Percentiles rank a stretch among this genome's conserved stretches.
Evolutionary conservation across 352 stramenopile species (phyloP).

Genomic region (Phytophthora quininea): DNA sequence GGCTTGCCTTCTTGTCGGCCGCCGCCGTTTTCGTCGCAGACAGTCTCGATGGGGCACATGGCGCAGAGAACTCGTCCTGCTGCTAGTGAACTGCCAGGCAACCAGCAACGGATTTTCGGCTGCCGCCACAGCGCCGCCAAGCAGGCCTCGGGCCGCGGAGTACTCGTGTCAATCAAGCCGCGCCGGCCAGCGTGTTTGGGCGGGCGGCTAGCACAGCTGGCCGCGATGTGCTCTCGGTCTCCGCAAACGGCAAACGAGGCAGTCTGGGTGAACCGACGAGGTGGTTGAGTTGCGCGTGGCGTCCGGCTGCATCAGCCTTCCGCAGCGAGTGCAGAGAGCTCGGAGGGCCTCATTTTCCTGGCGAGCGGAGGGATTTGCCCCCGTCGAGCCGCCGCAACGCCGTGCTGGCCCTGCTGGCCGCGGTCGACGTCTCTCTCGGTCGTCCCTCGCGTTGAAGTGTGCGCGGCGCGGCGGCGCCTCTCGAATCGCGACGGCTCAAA

Average conservation of each 20-base stretch:
- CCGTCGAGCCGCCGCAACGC: no score
- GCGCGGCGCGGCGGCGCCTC: no score
- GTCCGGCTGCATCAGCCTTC: not conserved
- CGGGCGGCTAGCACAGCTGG: not conserved
- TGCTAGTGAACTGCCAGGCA: not conserved
- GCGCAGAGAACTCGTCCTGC: not conserved
- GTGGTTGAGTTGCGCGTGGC: not conserved
- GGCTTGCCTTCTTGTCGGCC: not conserved
- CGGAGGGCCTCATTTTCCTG: not conserved
- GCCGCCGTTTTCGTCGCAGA: constrained; percentile 15
- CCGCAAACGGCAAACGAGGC: not conserved
- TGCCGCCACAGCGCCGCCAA: no score
- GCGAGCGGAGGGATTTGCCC: not conserved
- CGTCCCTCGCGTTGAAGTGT: no score
- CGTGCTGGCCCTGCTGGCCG: no score
- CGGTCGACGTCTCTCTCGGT: no score
- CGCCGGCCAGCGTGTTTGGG: no score
- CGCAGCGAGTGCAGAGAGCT: not conserved
- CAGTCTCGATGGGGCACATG: constrained; percentile 8
- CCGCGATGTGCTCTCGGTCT: not conserved
- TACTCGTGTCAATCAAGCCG: no score
- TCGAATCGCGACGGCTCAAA: no score
- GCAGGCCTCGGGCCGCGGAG: no score
- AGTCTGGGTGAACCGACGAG: no score
- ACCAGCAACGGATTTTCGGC: not conserved